Conservation (phyloP, 2,329 filamentous ascomycete species). For the Camillea tinctor region DNA sequence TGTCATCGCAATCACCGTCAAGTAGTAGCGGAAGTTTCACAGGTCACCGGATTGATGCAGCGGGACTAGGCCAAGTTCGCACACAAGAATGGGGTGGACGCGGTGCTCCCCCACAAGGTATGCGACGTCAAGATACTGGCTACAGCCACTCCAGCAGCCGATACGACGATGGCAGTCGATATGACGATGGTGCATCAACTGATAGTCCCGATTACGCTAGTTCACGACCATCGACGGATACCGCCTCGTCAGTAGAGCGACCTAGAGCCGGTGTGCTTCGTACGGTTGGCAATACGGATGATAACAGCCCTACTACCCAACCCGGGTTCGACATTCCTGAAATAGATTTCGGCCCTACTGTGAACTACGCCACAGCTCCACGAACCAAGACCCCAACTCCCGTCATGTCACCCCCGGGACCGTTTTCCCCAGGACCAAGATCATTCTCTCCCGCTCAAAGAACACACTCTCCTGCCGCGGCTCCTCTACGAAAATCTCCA, state of each 20-base stretch:
- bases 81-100: conserved; percentile 31
- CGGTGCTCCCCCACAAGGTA: conserved; percentile 12
- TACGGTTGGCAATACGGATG: conserved; percentile 62
- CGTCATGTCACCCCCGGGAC: conserved; percentile 7
- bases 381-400: conserved; percentile 19
- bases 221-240: conserved; percentile 55
- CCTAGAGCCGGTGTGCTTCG: conserved; percentile 78
- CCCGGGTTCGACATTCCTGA: conserved; percentile 60
- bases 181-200: conserved; percentile 65
- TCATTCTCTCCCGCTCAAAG: conserved; percentile 33
- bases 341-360: conserved; percentile 84
- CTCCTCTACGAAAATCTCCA: conserved; percentile 13
- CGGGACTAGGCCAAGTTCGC: conserved; percentile 48
- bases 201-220: conserved; percentile 78
- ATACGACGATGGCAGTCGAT: conserved; percentile 53
- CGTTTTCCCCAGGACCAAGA: conserved; percentile 15
- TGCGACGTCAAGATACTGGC: conserved; percentile 37
- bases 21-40: conserved; percentile 41
- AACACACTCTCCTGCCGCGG: conserved; percentile 4
- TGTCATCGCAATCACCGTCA: conserved; percentile 35
- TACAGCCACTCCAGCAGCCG: conserved; percentile 39
- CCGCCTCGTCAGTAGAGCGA: conserved; percentile 55
- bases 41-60: conserved; percentile 44
- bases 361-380: conserved; percentile 53
- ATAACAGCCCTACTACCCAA: conserved; percentile 10